These are phyloP conservation scores for Corynespora cassiicola DNA, from an alignment of 2,329 filamentous ascomycete species.

Conservation along the genomic window DNA sequence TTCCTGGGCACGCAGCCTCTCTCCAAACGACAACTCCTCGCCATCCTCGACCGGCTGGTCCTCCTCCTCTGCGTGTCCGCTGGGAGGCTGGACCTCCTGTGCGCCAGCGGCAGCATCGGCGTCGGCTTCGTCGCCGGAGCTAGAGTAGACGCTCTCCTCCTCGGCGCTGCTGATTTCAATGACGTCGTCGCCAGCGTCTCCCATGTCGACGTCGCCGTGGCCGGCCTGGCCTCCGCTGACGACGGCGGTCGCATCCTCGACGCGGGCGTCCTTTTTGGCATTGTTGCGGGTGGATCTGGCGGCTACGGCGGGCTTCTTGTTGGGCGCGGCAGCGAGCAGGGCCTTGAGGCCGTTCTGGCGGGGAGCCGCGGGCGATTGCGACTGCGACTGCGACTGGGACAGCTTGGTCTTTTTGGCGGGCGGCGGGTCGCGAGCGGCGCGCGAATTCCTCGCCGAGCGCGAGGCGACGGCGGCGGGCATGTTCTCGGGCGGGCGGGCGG, in stretches of 20 bases:
- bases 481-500: conserved; percentile 15
- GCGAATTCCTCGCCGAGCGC: conserved; percentile 24
- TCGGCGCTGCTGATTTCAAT: conserved; percentile 57
- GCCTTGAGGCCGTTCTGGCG: conserved; percentile 39
- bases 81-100: conserved; percentile 24
- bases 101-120: conserved; percentile 24
- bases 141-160: conserved; percentile 45
- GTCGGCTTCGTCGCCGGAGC: conserved; percentile 34
- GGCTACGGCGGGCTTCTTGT: conserved; percentile 46
- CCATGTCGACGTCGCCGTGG: conserved; percentile 49
- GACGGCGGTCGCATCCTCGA: conserved; percentile 64
- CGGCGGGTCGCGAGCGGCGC: conserved; percentile 34
- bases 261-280: conserved; percentile 56
- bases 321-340: conserved; percentile 33
- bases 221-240: conserved; percentile 58
- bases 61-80: conserved; percentile 35
- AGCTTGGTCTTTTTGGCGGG: conserved; percentile 47
- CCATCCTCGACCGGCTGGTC: conserved; percentile 44
- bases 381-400: conserved; percentile 37
- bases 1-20: conserved; percentile 75
- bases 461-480: conserved; percentile 45
- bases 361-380: conserved; percentile 19
- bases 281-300: conserved; percentile 61
- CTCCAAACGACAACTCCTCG: conserved; percentile 80
- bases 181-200: conserved; percentile 40